Evolutionary conservation across 208 protist genomes (phyloP).

Genomic region (Acanthamoeba sp.): DNA sequence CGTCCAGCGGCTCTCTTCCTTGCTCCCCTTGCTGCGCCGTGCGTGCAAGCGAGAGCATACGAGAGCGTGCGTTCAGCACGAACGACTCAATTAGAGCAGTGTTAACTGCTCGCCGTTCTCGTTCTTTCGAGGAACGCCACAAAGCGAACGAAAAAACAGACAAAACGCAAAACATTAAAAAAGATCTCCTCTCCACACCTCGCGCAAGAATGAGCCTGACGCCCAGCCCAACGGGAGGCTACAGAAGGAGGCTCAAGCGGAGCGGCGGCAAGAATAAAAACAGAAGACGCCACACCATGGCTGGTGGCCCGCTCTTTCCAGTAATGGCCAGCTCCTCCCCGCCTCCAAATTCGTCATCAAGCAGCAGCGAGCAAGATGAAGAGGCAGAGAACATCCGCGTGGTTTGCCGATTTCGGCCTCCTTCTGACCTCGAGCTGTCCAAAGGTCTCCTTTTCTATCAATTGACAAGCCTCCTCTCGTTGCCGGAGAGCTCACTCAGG

Average conservation of each 20-base stretch:
- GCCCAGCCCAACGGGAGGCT: neutral
- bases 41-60: too few species aligned
- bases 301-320: neutral
- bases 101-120: too few species aligned
- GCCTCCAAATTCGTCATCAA: neutral
- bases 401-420: constrained; percentile 46
- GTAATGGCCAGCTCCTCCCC: neutral
- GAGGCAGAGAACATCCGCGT: constrained; percentile 41
- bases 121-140: too few species aligned
- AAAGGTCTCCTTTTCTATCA: neutral
- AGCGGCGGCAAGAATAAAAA: neutral
- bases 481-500: neutral
- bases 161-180: too few species aligned
- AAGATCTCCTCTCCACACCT: neutral
- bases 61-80: too few species aligned
- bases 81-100: too few species aligned
- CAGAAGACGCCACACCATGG: neutral
- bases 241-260: neutral
- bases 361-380: neutral
- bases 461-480: neutral
- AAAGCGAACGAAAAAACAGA: too few species aligned
- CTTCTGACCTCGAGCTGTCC: neutral
- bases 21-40: too few species aligned
- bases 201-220: neutral
- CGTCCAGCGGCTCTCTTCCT: too few species aligned